Percentiles rank a stretch among this genome's conserved stretches.
Conservation (phyloP, 495 filamentous ascomycete genomes). For the Geoglossum glabrum region DNA sequence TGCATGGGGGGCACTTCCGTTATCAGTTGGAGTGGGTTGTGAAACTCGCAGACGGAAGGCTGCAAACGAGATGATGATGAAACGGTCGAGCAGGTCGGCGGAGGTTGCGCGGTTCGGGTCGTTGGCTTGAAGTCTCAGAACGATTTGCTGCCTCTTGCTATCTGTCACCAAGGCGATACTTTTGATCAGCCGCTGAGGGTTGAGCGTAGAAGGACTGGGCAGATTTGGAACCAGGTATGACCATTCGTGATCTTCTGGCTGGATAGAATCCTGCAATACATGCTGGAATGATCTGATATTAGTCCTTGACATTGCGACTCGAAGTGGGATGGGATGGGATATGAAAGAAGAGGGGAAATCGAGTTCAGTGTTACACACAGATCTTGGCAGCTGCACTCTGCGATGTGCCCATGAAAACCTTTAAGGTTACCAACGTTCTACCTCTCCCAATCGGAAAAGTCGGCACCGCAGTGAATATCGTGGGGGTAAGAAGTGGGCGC, state of each 20-base stretch:
- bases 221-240: not conserved
- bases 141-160: not conserved
- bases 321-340: too few species aligned
- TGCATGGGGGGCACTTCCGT: not conserved
- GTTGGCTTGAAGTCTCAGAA: not conserved
- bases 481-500: too few species aligned
- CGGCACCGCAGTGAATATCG: too few species aligned
- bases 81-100: constrained; percentile 12
- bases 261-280: too few species aligned
- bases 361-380: too few species aligned
- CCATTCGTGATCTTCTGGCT: not conserved
- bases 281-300: too few species aligned
- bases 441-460: too few species aligned
- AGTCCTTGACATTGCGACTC: too few species aligned
- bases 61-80: constrained; percentile 22
- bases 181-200: not conserved
- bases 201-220: not conserved
- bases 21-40: not conserved
- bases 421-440: too few species aligned
- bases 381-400: too few species aligned
- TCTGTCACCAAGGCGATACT: not conserved
- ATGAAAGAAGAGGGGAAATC: too few species aligned
- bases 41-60: constrained; percentile 18
- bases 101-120: constrained; percentile 9
- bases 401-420: too few species aligned